Evolutionary conservation across 106 monocot genomes (phyloP).

Genomic region (Dioscorea dumetorum): DNA sequence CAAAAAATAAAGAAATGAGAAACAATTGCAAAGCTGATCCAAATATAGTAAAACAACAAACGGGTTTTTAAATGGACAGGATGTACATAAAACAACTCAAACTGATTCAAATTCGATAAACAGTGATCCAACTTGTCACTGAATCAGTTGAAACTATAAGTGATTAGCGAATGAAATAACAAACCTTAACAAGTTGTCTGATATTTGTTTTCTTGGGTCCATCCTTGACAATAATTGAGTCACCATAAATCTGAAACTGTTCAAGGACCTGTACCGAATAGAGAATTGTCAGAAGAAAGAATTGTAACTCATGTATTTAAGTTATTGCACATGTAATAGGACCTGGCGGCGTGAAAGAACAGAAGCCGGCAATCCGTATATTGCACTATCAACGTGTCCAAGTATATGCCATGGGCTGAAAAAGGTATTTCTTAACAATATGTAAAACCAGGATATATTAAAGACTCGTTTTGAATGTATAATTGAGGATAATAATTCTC

Average conservation of each 20-base stretch:
- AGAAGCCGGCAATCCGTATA: conserved; percentile 41
- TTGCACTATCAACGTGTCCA: conserved; percentile 61
- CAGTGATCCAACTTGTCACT: not conserved
- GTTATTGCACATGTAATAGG: not conserved
- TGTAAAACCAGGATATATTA: not conserved
- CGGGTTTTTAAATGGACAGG: not conserved
- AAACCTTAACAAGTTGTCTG: conserved; percentile 88
- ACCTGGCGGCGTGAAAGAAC: conserved; percentile 77
- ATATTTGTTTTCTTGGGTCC: conserved; percentile 53
- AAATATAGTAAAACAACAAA: not conserved
- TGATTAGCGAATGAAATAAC: conserved; percentile 3
- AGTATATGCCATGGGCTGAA: conserved; percentile 85
- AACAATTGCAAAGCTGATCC: not conserved
- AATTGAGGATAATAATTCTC: not conserved
- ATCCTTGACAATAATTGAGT: conserved; percentile 43
- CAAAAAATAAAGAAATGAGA: not conserved
- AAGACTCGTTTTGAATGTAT: not conserved
- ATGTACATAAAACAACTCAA: no score
- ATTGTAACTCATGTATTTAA: not conserved
- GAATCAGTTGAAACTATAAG: not conserved
- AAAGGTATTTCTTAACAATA: not conserved
- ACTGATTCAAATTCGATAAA: not conserved
- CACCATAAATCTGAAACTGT: conserved; percentile 74
- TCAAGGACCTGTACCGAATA: conserved; percentile 58
- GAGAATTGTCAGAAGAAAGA: conserved; percentile 2